Evolutionary conservation across 192 early-diverging fungal genomes (phyloP).

Genomic region (Backusella westeae): DNA sequence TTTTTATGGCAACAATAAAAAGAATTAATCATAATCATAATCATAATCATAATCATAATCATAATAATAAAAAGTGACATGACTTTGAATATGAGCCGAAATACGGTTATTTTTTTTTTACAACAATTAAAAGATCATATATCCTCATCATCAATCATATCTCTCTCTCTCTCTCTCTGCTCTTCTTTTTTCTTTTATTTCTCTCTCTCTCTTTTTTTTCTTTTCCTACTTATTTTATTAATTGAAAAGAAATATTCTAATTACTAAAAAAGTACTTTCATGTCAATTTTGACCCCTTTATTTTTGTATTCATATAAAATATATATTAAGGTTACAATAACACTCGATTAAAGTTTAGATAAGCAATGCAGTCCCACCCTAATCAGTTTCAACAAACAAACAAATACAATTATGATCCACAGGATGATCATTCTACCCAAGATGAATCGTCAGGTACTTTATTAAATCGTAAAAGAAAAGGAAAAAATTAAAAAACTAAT

Average conservation of each 20-base stretch:
- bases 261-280: conserved; percentile 7
- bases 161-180: too few species aligned
- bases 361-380: not conserved
- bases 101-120: not conserved
- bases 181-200: not conserved
- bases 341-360: not conserved
- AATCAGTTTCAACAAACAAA: not conserved
- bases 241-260: not conserved
- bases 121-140: not conserved
- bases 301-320: not conserved
- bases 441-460: not conserved
- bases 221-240: not conserved
- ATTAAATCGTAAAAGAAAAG: not conserved
- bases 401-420: not conserved
- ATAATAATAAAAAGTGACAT: not conserved
- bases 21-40: too few species aligned
- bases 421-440: not conserved
- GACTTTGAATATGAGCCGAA: not conserved
- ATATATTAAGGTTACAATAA: not conserved
- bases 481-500: not conserved
- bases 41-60: too few species aligned
- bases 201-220: not conserved
- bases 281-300: not conserved
- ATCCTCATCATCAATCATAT: not conserved
- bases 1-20: not conserved